Conservation (phyloP, 306 rosid species). For the Malus orientalis region DNA sequence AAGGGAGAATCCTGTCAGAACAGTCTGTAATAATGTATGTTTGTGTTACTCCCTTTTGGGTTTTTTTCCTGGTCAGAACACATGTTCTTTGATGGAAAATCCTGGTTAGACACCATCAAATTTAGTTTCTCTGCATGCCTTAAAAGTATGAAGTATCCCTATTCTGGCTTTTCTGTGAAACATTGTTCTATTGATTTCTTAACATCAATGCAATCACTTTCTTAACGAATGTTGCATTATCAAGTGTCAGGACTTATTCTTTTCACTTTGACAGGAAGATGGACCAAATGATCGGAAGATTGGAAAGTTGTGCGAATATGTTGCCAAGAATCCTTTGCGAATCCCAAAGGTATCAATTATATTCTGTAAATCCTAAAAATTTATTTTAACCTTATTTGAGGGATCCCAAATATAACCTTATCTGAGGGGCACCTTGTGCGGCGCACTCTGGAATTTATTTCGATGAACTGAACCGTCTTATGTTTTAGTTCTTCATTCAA, state of each 20-base stretch:
- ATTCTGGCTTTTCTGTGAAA: background rate
- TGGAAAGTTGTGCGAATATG: constrained; percentile 88
- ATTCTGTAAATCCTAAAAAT: background rate
- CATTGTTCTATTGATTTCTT: background rate
- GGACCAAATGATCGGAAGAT: constrained; percentile 84
- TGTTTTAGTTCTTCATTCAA: too few relatives aligned
- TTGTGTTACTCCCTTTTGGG: background rate
- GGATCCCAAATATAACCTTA: too few relatives aligned
- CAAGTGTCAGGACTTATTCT: constrained; percentile 4
- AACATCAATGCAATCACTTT: background rate
- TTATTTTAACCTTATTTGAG: too few relatives aligned
- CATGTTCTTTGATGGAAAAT: background rate
- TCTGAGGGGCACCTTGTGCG: too few relatives aligned
- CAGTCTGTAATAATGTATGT: background rate
- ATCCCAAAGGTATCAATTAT: constrained; percentile 66
- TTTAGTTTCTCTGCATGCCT: background rate
- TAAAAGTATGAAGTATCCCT: background rate
- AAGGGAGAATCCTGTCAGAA: background rate
- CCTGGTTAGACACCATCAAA: background rate
- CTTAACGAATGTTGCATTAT: background rate
- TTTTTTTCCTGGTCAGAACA: background rate
- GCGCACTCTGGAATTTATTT: too few relatives aligned
- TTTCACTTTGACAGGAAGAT: constrained; percentile 57
- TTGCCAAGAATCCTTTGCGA: constrained; percentile 85
- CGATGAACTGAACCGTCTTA: too few relatives aligned